Base-by-base conservation (phyloP, 768 basidiomycete genomes). In the Boletellus ananiceps region DNA sequence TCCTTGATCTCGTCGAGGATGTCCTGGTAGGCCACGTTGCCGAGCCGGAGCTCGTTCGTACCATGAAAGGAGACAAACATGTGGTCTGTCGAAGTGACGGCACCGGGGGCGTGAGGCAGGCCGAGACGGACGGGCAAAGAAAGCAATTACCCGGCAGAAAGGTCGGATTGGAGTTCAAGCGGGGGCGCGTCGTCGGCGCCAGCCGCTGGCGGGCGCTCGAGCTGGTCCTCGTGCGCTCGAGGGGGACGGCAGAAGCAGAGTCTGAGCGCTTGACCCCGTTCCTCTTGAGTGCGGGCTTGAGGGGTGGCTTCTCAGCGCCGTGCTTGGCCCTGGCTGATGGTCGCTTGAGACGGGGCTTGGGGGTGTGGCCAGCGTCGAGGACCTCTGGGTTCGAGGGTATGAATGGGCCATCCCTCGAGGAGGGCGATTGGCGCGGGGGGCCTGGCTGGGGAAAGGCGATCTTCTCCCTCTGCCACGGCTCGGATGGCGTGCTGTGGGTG, bases 41-140 rank as follows among this genome's bases (percentile, higher is more conserved):
- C 69, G 19, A 77, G 47, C 41, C 75, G 75, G 38, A 89, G 66
- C 66, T 87, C 83, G 57, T 80, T 83, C 49, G 78, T 77, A 37
- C 80, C 77, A 50, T 77, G 75, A 57, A 90, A 81, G 19, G 83
- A 79, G 41, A 90, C 70, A 59, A 88, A 83, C 71, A 88, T 73
- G 59, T 89, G 86, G 55, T 81, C 87, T 89, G 56, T 42, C 56
- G 36, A 8, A 44, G 38, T 55, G 33, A 53, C 51, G 54, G 53
- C 53, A 60, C 59, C 37, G 69, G 35, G 60, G 41, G 49, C 49
- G 52, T 32, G 41, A 42, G 48, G 50, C 66, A 57, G 40, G 64
- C 37, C 60, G 59, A 47, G 56, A 54, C 57, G 33, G 43, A 33
- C n/a, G 38, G 40, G 55, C 18, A 36, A 39, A 16, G 15, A 8